These are phyloP conservation scores for Tolypocladium paradoxum DNA, from an alignment of 2,329 filamentous ascomycete genomes.

Conservation along the genomic window DNA sequence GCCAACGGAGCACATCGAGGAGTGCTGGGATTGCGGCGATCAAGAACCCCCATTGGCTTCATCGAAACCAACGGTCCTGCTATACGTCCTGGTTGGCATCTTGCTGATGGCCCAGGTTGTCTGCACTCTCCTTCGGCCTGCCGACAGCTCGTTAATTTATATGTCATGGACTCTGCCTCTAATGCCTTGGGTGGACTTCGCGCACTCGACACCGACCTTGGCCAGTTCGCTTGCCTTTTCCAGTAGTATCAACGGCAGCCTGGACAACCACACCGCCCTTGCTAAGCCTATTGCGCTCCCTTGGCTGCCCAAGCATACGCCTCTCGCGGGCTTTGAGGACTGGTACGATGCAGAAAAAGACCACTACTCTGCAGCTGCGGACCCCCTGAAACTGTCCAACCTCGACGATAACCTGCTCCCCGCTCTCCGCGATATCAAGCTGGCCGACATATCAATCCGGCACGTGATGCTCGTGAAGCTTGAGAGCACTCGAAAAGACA, in stretches of 20 bases:
- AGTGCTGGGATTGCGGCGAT: background rate
- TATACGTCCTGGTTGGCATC: background rate
- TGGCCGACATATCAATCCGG: constrained; percentile 23
- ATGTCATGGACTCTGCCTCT: constrained; percentile 22
- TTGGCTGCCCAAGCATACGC: constrained; percentile 16
- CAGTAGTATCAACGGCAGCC: background rate
- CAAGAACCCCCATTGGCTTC: background rate
- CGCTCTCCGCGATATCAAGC: constrained; percentile 10
- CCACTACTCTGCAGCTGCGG: constrained; percentile 23
- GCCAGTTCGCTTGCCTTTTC: constrained; percentile 7
- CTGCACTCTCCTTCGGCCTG: constrained; percentile 12
- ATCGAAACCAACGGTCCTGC: background rate
- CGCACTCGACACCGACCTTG: constrained; percentile 16
- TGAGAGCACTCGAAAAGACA: constrained; percentile 31
- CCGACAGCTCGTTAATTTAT: constrained; percentile 18
- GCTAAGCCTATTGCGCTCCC: constrained; percentile 8
- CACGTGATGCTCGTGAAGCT: constrained; percentile 30
- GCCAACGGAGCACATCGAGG: background rate
- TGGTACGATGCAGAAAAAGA: constrained; percentile 13
- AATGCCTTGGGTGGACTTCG: constrained; percentile 20
- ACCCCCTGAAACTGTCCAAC: constrained; percentile 29
- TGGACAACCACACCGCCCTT: constrained; percentile 13
- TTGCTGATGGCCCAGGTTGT: constrained; percentile 12
- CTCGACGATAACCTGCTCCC: constrained; percentile 20
- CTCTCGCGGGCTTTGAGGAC: constrained; percentile 14